phyloP scores from a whole-genome alignment of 805 yeast genomes.

The Jamesozyma hellenica region DNA sequence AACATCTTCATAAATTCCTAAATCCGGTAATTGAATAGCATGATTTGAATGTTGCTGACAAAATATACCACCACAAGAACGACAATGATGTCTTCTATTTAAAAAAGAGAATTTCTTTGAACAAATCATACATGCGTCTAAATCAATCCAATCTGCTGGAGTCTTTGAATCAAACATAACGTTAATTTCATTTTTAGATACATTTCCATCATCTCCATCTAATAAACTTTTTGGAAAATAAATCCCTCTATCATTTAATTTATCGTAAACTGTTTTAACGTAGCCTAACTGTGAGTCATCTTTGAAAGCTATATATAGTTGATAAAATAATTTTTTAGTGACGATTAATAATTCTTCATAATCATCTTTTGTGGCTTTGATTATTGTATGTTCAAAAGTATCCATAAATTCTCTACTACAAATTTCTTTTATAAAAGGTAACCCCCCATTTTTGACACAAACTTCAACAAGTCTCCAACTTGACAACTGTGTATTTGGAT shows the following conservation, averaged over 20 bases:
- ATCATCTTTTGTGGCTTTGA: constrained; percentile 26
- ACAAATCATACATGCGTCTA: constrained; percentile 91
- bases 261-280: constrained; percentile 51
- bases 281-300: constrained; percentile 56
- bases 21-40: constrained; percentile 58
- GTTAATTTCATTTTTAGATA: constrained; percentile 15
- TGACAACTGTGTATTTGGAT: constrained; percentile 73
- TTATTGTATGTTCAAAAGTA: constrained; percentile 44
- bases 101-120: constrained; percentile 69
- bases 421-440: constrained; percentile 68
- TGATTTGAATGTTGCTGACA: constrained; percentile 80
- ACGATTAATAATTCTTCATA: constrained; percentile 43
- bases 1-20: constrained; percentile 82
- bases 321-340: constrained; percentile 56
- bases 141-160: constrained; percentile 97
- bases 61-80: constrained; percentile 93
- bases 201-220: not conserved
- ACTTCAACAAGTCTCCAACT: constrained; percentile 71
- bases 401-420: constrained; percentile 82
- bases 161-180: constrained; percentile 74
- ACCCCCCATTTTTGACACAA: constrained; percentile 88
- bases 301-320: constrained; percentile 68
- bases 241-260: constrained; percentile 52
- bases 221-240: constrained; percentile 44
- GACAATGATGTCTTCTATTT: constrained; percentile 90